Evolutionary conservation across 129 eudicot species (phyloP), one percentile per base, ranked within the genome.

Genomic region (Escallonia rubra): DNA sequence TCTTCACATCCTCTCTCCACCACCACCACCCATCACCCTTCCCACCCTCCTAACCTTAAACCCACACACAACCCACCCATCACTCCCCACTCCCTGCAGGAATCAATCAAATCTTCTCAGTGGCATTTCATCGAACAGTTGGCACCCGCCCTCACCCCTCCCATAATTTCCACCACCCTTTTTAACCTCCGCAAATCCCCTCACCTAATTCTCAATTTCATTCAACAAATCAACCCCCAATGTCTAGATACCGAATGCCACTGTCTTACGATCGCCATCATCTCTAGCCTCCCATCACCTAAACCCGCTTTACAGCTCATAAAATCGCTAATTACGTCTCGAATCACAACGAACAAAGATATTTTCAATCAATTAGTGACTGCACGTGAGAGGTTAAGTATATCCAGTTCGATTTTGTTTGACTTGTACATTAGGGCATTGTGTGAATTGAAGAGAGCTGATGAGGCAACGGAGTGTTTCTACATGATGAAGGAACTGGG

Each of bases 71-170:
- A n/a, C 42, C 72, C 49, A 6, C 57, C 67, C 14, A 14, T 79
- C 56, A 83, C 78, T 64, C 61, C 77, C 2, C 10, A 49, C 3
- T 34, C 71, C 7, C 72, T 83, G 7, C 75, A 51, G 3, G 14
- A 72, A 2, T 73, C 74, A 8, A 70, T 81, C 62, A 1, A 49
- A 15, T 76, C 74, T 71, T 86, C 85, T 67, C 74, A 78, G 78
- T 86, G 89, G 86, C 86, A 88, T 85, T 85, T 78, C 79, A 71
- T 88, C 96, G 69, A 88, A 88, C 89, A 80, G 9, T 4, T 78
- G n/a, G 47, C 83, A 38, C 77, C 70, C 76, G 59, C 65, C 49
- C 76, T 83, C n/a, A 63, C 82, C 39, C 86, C 94, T 56, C 41
- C 89, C 81, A 49, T 75, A 66, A 74, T 86, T 59, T 71, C 78